Percentiles rank a stretch among this genome's conserved stretches.
Evolutionary conservation across 2,329 filamentous ascomycete genomes (phyloP).

Genomic region (Neonectria coccinea): DNA sequence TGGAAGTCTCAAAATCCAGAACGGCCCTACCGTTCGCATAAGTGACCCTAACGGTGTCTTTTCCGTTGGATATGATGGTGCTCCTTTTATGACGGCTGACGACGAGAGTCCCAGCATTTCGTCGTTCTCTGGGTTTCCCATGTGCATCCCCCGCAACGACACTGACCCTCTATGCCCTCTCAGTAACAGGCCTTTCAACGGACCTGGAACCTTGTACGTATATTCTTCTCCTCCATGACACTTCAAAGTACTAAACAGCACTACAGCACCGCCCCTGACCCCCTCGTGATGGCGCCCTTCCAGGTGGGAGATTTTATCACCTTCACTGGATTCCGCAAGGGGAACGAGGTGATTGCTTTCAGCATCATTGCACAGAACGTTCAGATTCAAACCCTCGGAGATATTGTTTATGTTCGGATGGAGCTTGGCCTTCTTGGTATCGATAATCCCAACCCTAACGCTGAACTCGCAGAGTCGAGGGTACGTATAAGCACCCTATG

Average conservation of each 20-base stretch:
- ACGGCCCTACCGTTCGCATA: slow-evolving; percentile 51
- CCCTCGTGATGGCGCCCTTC: slow-evolving; percentile 53
- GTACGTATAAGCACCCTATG: slow-evolving; percentile 36
- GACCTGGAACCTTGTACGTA: slow-evolving; percentile 48
- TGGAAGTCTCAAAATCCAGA: slow-evolving; percentile 50
- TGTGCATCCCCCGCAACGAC: slow-evolving; percentile 61
- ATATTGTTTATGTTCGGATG: slow-evolving; percentile 51
- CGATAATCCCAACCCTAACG: slow-evolving; percentile 50
- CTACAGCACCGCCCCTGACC: slow-evolving; percentile 49
- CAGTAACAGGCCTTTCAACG: slow-evolving; percentile 49
- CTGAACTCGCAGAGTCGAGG: slow-evolving; percentile 52
- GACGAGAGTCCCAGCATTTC: slow-evolving; percentile 61
- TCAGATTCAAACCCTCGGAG: slow-evolving; percentile 49
- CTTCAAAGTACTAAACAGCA: background rate
- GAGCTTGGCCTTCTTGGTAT: slow-evolving; percentile 52
- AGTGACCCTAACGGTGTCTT: slow-evolving; percentile 61
- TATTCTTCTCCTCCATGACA: background rate
- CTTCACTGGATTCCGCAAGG: slow-evolving; percentile 49
- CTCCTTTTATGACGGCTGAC: slow-evolving; percentile 60
- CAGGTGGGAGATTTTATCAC: slow-evolving; percentile 52
- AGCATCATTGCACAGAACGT: slow-evolving; percentile 53
- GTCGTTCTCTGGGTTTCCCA: slow-evolving; percentile 63
- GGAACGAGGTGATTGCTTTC: slow-evolving; percentile 50
- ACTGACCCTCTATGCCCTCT: slow-evolving; percentile 52
- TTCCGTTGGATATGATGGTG: slow-evolving; percentile 51